These are phyloP conservation scores for Calocybe cyanea DNA, from an alignment of 768 basidiomycete species.

Conservation along the genomic window DNA sequence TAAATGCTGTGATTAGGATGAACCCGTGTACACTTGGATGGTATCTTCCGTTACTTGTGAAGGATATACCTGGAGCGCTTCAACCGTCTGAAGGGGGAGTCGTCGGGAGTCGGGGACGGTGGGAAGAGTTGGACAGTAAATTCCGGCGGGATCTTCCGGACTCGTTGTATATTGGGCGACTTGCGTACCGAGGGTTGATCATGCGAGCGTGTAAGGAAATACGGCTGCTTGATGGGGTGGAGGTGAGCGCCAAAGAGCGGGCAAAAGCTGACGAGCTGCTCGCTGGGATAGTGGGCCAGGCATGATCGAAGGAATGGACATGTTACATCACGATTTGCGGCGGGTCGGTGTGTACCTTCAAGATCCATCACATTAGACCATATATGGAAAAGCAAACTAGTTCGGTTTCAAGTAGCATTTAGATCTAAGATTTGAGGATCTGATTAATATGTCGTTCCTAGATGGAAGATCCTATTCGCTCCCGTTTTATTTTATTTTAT, in stretches of 20 bases:
- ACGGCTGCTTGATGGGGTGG: conserved; percentile 81
- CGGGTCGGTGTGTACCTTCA: conserved; percentile 9
- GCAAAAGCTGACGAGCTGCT: conserved; percentile 74
- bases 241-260: conserved; percentile 79
- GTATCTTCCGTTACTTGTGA: conserved; percentile 86
- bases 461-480: conserved; percentile 22
- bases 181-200: conserved; percentile 86
- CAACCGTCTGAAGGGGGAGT: conserved; percentile 49
- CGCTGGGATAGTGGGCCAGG: conserved; percentile 34
- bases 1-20: conserved; percentile 49
- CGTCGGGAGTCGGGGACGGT: conserved; percentile 32
- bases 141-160: conserved; percentile 92
- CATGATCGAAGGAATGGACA: conserved; percentile 15
- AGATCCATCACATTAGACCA: conserved; percentile 19
- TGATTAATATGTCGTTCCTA: conserved; percentile 16
- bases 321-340: conserved; percentile 18
- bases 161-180: conserved; percentile 78
- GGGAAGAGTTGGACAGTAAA: conserved; percentile 78
- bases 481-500: conserved; percentile 5
- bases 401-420: neutral
- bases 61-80: conserved; percentile 61
- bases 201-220: conserved; percentile 72
- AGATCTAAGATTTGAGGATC: conserved; percentile 8
- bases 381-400: neutral
- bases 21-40: conserved; percentile 96